These are phyloP conservation scores for Mucor sp. DNA, from an alignment of 371 early-diverging fungal species.

Conservation along the genomic window DNA sequence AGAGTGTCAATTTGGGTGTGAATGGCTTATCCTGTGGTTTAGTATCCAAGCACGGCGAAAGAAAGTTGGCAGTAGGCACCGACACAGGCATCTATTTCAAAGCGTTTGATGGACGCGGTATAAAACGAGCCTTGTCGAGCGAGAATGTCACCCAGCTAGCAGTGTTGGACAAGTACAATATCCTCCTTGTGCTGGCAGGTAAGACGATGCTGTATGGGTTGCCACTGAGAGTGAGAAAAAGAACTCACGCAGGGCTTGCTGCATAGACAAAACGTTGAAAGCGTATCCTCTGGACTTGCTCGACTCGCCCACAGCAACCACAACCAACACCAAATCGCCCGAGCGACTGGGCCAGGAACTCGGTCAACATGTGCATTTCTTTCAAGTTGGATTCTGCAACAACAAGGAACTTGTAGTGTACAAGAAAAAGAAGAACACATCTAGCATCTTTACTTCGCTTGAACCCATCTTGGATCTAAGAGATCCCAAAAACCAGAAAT, in stretches of 20 bases:
- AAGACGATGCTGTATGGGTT: background rate
- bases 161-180: slow-evolving; percentile 23
- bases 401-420: slow-evolving; percentile 59
- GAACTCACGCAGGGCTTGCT: no score
- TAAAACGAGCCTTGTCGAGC: slow-evolving; percentile 7
- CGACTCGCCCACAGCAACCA: slow-evolving; percentile 18
- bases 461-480: slow-evolving; percentile 48
- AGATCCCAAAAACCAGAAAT: slow-evolving; percentile 36
- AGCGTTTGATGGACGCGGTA: background rate
- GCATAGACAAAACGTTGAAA: slow-evolving; percentile 57
- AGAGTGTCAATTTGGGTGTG: background rate
- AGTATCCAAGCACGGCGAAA: slow-evolving; percentile 30
- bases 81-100: slow-evolving; percentile 72
- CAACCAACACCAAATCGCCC: slow-evolving; percentile 27
- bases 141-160: slow-evolving; percentile 27
- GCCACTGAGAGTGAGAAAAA: no score
- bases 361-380: slow-evolving; percentile 66
- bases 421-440: slow-evolving; percentile 54
- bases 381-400: slow-evolving; percentile 69
- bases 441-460: slow-evolving; percentile 44
- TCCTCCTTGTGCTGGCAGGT: slow-evolving; percentile 31
- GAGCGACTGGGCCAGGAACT: slow-evolving; percentile 52
- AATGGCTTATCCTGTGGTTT: no score
- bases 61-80: slow-evolving; percentile 71
- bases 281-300: slow-evolving; percentile 60